These are phyloP conservation scores for Pezicula neosporulosa DNA, from an alignment of 2,329 filamentous ascomycete genomes.

Conservation along the genomic window DNA sequence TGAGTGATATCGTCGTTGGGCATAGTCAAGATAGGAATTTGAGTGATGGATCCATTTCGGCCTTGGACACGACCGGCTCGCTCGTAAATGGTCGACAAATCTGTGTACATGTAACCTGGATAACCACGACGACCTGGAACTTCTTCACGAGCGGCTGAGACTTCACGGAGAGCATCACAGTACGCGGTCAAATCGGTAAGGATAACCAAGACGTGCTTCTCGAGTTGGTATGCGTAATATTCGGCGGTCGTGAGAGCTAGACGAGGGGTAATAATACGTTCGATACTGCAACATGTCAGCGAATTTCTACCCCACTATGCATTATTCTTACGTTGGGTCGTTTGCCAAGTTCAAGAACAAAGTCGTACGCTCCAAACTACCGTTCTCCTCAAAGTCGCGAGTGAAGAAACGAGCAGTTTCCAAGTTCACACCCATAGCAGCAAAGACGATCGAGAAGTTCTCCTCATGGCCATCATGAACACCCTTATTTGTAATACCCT, in stretches of 20 bases:
- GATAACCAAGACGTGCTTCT: slow-evolving; percentile 99
- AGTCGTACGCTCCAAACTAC: slow-evolving; percentile 94
- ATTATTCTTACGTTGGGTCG: slow-evolving; percentile 78
- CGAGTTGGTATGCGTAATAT: slow-evolving; percentile 99
- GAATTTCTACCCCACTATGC: not conserved
- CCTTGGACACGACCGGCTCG: slow-evolving; percentile 96
- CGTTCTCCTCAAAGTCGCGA: slow-evolving; percentile 97
- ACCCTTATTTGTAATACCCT: slow-evolving; percentile 83
- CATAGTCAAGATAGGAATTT: slow-evolving; percentile 99
- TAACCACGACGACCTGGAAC: slow-evolving; percentile 98
- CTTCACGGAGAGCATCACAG: slow-evolving; percentile 97
- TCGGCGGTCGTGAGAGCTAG: slow-evolving; percentile 96
- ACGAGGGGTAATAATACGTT: slow-evolving; percentile 99
- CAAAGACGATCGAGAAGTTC: slow-evolving; percentile 99
- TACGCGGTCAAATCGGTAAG: slow-evolving; percentile 97
- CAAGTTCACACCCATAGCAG: slow-evolving; percentile 99
- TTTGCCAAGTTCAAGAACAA: slow-evolving; percentile 99
- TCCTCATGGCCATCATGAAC: slow-evolving; percentile 96
- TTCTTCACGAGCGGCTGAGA: slow-evolving; percentile 96
- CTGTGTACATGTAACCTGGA: slow-evolving; percentile 99
- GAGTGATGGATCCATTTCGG: slow-evolving; percentile 96
- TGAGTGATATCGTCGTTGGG: slow-evolving; percentile 99
- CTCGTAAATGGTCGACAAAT: slow-evolving; percentile 99
- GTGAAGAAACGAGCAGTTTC: slow-evolving; percentile 99
- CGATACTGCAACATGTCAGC: slow-evolving; percentile 61